Percentiles rank a stretch among this genome's conserved stretches.
Conservation (phyloP, 192 early-diverging fungal species). For the Kappamyces sp. region DNA sequence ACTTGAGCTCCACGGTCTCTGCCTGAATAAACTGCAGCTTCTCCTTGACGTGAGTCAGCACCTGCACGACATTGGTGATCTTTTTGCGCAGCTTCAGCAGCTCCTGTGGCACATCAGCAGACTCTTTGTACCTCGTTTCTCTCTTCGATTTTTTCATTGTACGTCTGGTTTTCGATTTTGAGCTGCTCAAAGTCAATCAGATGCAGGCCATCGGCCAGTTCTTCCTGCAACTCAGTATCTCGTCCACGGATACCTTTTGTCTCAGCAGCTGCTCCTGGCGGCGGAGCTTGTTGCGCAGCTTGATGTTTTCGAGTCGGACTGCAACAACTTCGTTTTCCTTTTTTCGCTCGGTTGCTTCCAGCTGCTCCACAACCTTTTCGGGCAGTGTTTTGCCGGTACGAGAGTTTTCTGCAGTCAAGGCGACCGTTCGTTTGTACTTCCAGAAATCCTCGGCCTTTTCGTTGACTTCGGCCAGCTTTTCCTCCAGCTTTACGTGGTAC, state of each 20-base stretch:
- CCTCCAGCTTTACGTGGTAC: conserved; percentile 40
- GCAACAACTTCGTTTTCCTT: conserved; percentile 53
- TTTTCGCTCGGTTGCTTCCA: conserved; percentile 42
- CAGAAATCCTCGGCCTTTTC: conserved; percentile 41
- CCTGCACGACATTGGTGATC: conserved; percentile 58
- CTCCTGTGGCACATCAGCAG: conserved; percentile 25
- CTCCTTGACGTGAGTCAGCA: conserved; percentile 60
- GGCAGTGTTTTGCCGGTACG: conserved; percentile 46
- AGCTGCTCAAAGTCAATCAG: conserved; percentile 64
- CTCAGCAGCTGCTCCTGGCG: conserved; percentile 46
- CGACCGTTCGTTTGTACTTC: conserved; percentile 40
- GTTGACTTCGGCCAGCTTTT: conserved; percentile 35
- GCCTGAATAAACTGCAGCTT: conserved; percentile 55
- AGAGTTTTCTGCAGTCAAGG: conserved; percentile 45
- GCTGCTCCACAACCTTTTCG: conserved; percentile 39
- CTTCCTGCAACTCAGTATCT: conserved; percentile 31
- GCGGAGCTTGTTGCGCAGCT: conserved; percentile 49
- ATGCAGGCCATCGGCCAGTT: conserved; percentile 57
- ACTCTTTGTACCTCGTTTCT: conserved; percentile 40
- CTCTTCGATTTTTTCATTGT: conserved; percentile 64
- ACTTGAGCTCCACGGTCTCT: conserved; percentile 32
- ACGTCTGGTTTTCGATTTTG: conserved; percentile 61
- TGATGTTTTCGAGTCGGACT: conserved; percentile 56
- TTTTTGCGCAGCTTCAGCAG: conserved; percentile 56
- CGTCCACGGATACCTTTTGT: conserved; percentile 36